Percentiles rank a stretch among this genome's conserved stretches.
These are phyloP conservation scores for Oryza nivara DNA, from an alignment of 176 grass and related monocot species.

Conservation along the genomic window DNA sequence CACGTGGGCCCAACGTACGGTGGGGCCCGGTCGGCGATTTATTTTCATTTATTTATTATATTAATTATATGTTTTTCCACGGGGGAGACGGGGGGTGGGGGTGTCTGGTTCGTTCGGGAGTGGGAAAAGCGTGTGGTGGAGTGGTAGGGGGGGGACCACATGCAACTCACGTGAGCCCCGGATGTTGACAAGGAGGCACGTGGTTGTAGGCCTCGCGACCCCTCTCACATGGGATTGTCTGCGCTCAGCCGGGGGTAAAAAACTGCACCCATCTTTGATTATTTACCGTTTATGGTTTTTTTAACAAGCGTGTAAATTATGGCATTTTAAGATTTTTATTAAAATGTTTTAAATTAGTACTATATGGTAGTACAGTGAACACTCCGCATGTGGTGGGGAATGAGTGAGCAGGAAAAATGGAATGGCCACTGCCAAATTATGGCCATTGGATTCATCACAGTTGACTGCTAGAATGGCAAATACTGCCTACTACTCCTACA, in stretches of 20 bases:
- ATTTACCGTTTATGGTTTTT: not conserved
- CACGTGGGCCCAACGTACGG: not conserved
- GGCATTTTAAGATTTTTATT: no score
- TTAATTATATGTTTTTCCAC: not conserved
- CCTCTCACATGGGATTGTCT: conserved; percentile 29
- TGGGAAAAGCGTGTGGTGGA: conserved; percentile 49
- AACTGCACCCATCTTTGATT: not conserved
- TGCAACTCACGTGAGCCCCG: conserved; percentile 55
- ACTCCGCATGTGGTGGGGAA: no score
- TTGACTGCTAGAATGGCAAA: not conserved
- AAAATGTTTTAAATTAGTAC: no score
- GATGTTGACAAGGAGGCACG: conserved; percentile 50
- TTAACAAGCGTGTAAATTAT: not conserved
- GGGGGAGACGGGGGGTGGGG: not conserved
- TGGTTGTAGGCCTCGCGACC: conserved; percentile 26
- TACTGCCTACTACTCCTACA: no score
- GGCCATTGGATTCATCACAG: not conserved
- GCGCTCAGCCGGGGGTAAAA: not conserved
- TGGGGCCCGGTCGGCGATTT: not conserved
- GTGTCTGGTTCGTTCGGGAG: conserved; percentile 28
- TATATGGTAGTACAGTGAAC: no score
- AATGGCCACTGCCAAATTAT: not conserved
- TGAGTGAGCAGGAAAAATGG: not conserved
- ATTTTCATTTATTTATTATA: not conserved
- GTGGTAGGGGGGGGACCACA: conserved; percentile 34